phyloP scores from a whole-genome alignment of 164 flowering plant genomes.

The Annona cherimola region DNA sequence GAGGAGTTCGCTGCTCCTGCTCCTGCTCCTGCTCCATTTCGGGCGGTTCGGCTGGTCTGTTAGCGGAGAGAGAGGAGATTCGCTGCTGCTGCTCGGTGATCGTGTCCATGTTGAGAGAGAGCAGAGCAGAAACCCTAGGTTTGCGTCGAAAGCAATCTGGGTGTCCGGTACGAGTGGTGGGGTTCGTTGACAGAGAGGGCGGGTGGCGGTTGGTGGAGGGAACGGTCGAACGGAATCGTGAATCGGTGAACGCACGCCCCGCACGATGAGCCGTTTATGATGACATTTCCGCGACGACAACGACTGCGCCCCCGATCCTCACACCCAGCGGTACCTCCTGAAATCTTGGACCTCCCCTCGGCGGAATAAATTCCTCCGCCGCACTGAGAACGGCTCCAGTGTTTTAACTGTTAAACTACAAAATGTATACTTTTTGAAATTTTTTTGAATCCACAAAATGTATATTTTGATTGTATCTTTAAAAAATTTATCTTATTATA shows the following conservation, averaged over 20 bases:
- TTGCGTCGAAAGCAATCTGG: no score
- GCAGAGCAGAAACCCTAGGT: not conserved
- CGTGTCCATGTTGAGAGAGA: not conserved
- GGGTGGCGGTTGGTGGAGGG: not conserved
- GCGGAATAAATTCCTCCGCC: no score
- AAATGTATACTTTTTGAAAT: no score
- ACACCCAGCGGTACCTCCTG: not conserved
- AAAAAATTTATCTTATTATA: no score
- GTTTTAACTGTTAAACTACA: no score
- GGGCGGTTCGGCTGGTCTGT: not conserved
- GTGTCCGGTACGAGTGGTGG: not conserved
- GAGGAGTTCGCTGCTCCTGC: not conserved
- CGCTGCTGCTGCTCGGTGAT: not conserved
- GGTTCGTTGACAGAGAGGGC: not conserved
- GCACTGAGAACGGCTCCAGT: no score
- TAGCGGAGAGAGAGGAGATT: not conserved
- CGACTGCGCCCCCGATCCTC: not conserved
- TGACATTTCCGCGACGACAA: not conserved
- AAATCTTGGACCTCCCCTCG: not conserved
- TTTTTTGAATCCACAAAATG: no score
- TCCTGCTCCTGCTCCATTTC: conserved; percentile 9
- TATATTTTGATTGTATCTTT: no score
- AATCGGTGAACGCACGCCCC: not conserved
- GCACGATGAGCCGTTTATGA: not conserved
- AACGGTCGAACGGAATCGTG: not conserved